A percentile compares a stretch with the other conserved stretches of the same genome.
phyloP scores from a whole-genome alignment of 306 rosid species.

The Medicago arabica region DNA sequence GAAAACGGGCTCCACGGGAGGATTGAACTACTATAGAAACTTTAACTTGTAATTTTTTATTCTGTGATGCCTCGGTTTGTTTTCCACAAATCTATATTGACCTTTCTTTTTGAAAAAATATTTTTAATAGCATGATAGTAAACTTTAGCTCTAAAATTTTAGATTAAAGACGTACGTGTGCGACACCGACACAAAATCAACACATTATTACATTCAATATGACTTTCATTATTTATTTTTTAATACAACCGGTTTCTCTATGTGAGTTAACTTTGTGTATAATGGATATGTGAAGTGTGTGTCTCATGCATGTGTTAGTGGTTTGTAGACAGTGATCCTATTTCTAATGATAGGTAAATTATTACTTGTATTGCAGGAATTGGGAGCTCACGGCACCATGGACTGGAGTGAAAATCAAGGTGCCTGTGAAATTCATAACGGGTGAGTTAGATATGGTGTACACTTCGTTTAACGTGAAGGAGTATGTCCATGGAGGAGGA shows the following conservation, averaged over 20 bases:
- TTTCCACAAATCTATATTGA: not conserved
- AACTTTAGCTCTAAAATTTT: not conserved
- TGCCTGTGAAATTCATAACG: slow-evolving; percentile 50
- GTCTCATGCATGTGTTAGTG: not conserved
- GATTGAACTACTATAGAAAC: slow-evolving; percentile 56
- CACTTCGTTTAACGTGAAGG: slow-evolving; percentile 23
- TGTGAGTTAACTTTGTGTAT: not conserved
- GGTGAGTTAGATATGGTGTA: slow-evolving; percentile 50
- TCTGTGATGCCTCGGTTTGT: not conserved
- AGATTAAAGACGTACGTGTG: not conserved
- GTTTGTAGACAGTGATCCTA: not conserved
- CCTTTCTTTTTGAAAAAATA: not conserved
- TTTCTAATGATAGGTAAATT: not conserved
- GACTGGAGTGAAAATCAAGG: slow-evolving; percentile 35
- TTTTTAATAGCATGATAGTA: not conserved
- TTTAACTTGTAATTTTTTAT: slow-evolving; percentile 12
- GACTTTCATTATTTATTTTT: not conserved
- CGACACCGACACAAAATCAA: not conserved
- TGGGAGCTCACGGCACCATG: slow-evolving; percentile 55
- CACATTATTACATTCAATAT: not conserved
- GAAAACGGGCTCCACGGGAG: slow-evolving; percentile 51
- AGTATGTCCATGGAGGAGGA: slow-evolving; percentile 44
- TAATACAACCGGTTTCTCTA: not conserved
- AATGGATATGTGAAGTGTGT: not conserved
- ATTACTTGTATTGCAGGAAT: slow-evolving; percentile 38